These are phyloP conservation scores for Spergularia bocconei DNA, from an alignment of 148 eudicot species.

Conservation along the genomic window DNA sequence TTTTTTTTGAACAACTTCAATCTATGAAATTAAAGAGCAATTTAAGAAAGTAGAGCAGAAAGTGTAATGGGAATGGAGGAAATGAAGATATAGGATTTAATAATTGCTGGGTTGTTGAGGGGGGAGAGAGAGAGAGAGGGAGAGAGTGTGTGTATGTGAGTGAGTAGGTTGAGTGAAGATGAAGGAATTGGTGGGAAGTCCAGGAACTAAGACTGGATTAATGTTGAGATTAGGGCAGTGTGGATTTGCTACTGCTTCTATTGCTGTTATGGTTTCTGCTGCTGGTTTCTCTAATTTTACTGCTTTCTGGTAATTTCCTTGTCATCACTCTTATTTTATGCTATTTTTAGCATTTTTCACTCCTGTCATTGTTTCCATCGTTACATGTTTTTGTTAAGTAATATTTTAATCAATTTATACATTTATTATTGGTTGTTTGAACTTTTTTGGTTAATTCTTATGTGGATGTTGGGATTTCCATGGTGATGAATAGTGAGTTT, in stretches of 20 bases:
- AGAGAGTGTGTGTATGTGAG: background rate
- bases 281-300: conserved; percentile 62
- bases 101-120: background rate
- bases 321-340: background rate
- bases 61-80: background rate
- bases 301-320: conserved; percentile 67
- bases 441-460: background rate
- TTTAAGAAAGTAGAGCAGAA: background rate
- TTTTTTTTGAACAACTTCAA: background rate
- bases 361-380: background rate
- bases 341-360: background rate
- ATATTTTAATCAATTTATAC: too few species aligned
- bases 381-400: background rate
- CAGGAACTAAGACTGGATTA: conserved; percentile 79
- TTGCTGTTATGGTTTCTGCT: conserved; percentile 70
- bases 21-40: background rate
- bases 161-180: conserved; percentile 28
- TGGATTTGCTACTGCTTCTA: conserved; percentile 71
- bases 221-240: conserved; percentile 80
- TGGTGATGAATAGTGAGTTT: background rate
- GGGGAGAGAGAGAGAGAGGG: background rate
- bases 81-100: conserved; percentile 7
- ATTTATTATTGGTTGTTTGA: background rate
- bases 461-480: background rate
- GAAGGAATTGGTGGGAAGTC: conserved; percentile 80